A percentile compares a stretch with the other conserved stretches of the same genome.
Evolutionary conservation across 495 filamentous ascomycete genomes (phyloP).

Genomic region (Xylaria longipes): DNA sequence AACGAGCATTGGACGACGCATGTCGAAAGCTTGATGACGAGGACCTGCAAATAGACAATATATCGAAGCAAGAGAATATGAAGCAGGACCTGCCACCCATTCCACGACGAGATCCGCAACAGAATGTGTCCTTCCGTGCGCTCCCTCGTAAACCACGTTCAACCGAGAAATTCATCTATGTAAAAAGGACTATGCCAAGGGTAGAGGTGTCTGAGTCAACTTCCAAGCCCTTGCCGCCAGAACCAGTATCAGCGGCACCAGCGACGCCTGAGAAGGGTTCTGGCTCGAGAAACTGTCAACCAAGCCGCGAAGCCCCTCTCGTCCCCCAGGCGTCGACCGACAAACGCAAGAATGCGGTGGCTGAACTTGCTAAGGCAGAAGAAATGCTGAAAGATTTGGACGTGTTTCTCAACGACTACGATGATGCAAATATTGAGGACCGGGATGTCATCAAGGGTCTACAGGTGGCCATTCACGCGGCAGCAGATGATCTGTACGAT

Average conservation of each 20-base stretch:
- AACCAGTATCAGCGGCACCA: slow-evolving; percentile 1
- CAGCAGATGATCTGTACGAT: slow-evolving; percentile 54
- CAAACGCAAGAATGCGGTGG: slow-evolving; percentile 30
- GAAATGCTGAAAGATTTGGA: slow-evolving; percentile 34
- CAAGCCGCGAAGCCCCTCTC: slow-evolving; percentile 17
- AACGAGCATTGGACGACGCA: slow-evolving; percentile 47
- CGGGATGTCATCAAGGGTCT: slow-evolving; percentile 55
- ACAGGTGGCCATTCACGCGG: slow-evolving; percentile 55
- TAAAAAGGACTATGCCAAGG: slow-evolving; percentile 33
- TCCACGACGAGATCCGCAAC: slow-evolving; percentile 2
- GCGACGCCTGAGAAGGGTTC: slow-evolving; percentile 4
- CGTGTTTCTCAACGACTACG: slow-evolving; percentile 36
- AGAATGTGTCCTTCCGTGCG: slow-evolving; percentile 5
- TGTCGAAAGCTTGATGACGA: slow-evolving; percentile 43
- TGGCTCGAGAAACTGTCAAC: slow-evolving; percentile 17
- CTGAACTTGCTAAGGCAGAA: slow-evolving; percentile 28
- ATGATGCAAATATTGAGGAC: slow-evolving; percentile 47
- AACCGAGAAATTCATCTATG: slow-evolving; percentile 32
- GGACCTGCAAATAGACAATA: slow-evolving; percentile 31
- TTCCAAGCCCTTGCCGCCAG: slow-evolving; percentile 26
- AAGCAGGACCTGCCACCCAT: slow-evolving; percentile 17
- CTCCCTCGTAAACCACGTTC: slow-evolving; percentile 25
- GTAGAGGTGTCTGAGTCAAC: slow-evolving; percentile 20
- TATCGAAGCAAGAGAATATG: slow-evolving; percentile 24
- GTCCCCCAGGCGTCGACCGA: slow-evolving; percentile 7